phyloP scores from a whole-genome alignment of 2,329 filamentous ascomycete species.

The Pestalotiopsis sp. region DNA sequence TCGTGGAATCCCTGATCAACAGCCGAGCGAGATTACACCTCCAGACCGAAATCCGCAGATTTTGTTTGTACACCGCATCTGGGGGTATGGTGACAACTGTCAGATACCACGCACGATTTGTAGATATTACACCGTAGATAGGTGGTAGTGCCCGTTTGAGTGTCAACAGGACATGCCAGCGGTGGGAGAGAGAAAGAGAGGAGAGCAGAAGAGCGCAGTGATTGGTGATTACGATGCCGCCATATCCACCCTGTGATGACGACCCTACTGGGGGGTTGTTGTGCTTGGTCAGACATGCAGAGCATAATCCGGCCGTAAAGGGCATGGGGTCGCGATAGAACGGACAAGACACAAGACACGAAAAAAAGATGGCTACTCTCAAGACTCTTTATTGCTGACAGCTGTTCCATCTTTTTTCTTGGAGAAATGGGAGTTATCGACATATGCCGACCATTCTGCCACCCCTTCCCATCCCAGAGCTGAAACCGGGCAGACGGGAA shows the following conservation, averaged over 20 bases:
- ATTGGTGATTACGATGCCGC: background rate
- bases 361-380: background rate
- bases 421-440: background rate
- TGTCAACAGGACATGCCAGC: background rate
- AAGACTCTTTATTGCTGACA: background rate
- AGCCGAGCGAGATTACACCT: background rate
- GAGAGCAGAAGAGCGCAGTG: background rate
- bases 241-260: background rate
- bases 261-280: background rate
- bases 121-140: background rate
- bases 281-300: conserved; percentile 2
- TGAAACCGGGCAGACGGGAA: background rate
- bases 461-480: background rate
- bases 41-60: background rate
- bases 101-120: background rate
- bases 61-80: background rate
- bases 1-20: background rate
- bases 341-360: background rate
- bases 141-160: background rate
- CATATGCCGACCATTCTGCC: background rate
- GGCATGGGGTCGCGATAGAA: background rate
- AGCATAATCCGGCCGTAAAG: background rate
- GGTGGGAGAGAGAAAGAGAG: background rate
- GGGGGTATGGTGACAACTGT: conserved; percentile 3
- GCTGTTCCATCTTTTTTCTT: background rate